Evolutionary conservation across 2,329 filamentous ascomycete genomes (phyloP).

Genomic region (Talaromyces sp.): DNA sequence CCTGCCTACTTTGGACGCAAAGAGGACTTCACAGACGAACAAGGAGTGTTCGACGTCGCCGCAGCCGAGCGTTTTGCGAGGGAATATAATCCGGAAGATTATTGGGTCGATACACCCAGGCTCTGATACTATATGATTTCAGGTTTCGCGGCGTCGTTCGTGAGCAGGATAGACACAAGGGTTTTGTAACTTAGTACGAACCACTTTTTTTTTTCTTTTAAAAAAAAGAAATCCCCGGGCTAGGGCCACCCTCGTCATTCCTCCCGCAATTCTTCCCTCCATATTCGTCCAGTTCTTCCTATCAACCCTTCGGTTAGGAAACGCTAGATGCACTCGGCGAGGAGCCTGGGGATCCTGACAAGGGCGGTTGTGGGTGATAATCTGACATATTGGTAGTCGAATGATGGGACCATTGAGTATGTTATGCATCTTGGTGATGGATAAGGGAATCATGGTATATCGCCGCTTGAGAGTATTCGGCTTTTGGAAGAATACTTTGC

Average conservation of each 20-base stretch:
- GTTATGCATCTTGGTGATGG: too few species aligned
- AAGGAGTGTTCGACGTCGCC: slow-evolving; percentile 1
- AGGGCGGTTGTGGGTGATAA: too few species aligned
- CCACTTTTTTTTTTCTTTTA: background rate
- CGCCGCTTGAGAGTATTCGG: too few species aligned
- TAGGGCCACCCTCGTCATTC: background rate
- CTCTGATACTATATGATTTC: background rate
- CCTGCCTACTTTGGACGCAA: slow-evolving; percentile 15
- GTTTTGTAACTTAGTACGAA: background rate
- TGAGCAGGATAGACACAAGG: background rate
- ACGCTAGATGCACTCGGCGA: background rate
- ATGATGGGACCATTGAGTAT: too few species aligned
- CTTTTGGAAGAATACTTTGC: too few species aligned
- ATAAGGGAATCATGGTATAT: too few species aligned
- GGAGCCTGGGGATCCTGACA: background rate
- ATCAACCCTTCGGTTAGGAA: background rate
- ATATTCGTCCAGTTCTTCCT: background rate
- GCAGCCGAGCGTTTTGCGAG: background rate
- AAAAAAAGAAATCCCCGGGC: background rate
- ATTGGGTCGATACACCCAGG: background rate
- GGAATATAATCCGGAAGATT: background rate
- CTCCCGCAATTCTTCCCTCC: background rate
- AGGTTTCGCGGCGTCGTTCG: background rate
- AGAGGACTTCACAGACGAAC: slow-evolving; percentile 15
- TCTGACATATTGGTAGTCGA: too few species aligned